Conservation (phyloP, 306 rosid genomes). For the Quercus glauca region DNA sequence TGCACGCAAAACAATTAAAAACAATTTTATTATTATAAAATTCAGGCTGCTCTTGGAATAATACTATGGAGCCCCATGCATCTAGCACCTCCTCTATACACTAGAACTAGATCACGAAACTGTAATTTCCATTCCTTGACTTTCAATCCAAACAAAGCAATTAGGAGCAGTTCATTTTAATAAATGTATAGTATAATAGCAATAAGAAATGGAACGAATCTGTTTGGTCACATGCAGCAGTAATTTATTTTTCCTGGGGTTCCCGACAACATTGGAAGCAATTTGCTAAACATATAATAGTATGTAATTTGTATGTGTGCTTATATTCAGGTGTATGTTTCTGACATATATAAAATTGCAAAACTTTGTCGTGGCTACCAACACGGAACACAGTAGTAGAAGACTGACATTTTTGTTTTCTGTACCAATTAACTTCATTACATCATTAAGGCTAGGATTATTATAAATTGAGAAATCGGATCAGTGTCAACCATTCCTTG, state of each 20-base stretch:
- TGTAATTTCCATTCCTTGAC: constrained; percentile 4
- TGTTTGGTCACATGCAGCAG: neutral
- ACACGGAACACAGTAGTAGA: constrained; percentile 44
- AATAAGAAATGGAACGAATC: neutral
- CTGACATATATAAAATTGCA: constrained; percentile 9
- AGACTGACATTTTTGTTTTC: constrained; percentile 48
- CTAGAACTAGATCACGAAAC: neutral
- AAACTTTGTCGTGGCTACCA: constrained; percentile 34
- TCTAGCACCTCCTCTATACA: neutral
- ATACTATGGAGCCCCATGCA: constrained; percentile 10
- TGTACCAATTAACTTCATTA: constrained; percentile 27
- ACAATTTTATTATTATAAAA: neutral
- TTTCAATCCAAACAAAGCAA: constrained; percentile 38
- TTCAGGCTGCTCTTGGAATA: neutral
- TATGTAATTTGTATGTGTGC: constrained; percentile 13
- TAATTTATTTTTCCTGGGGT: constrained; percentile 36
- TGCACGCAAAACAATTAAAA: neutral
- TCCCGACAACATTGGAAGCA: constrained; percentile 58
- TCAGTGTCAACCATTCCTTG: constrained; percentile 44
- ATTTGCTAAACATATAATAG: constrained; percentile 17
- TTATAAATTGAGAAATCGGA: constrained; percentile 18
- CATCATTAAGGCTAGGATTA: constrained; percentile 30
- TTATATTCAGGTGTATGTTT: constrained; percentile 10
- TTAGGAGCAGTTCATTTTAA: neutral
- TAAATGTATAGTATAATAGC: neutral